Percentiles rank a stretch among this genome's conserved stretches.
Evolutionary conservation across 345 rosid species (phyloP).

Genomic region (Microthlaspi erraticum): DNA sequence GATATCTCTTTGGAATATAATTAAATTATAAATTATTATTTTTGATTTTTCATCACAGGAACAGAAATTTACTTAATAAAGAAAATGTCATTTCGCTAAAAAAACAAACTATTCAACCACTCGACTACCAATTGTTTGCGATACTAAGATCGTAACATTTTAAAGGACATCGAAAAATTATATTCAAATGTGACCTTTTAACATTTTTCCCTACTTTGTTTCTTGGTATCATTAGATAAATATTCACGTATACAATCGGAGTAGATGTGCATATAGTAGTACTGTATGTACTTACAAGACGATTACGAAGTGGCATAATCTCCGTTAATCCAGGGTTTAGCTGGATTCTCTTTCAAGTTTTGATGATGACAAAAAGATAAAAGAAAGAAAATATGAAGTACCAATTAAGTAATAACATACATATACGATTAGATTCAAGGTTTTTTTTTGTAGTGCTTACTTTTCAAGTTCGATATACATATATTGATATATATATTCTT

Average conservation of each 20-base stretch:
- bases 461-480: slow-evolving; percentile 14
- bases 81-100: background rate
- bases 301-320: slow-evolving; percentile 19
- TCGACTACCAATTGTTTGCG: background rate
- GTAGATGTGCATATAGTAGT: background rate
- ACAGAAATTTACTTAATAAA: background rate
- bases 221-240: background rate
- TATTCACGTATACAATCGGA: background rate
- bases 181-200: background rate
- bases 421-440: slow-evolving; percentile 19
- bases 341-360: slow-evolving; percentile 16
- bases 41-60: background rate
- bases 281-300: background rate
- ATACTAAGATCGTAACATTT: background rate
- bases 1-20: slow-evolving; percentile 9
- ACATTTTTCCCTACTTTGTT: background rate
- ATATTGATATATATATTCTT: background rate
- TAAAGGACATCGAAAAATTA: background rate
- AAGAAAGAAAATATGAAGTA: slow-evolving; percentile 12
- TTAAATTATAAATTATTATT: background rate
- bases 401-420: background rate
- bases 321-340: slow-evolving; percentile 29
- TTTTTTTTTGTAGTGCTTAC: slow-evolving; percentile 32
- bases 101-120: background rate
- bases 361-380: slow-evolving; percentile 26